A percentile compares a stretch with the other conserved stretches of the same genome.
Conservation (phyloP, 2,329 filamentous ascomycete species). For the Hypoxylon sp. region DNA sequence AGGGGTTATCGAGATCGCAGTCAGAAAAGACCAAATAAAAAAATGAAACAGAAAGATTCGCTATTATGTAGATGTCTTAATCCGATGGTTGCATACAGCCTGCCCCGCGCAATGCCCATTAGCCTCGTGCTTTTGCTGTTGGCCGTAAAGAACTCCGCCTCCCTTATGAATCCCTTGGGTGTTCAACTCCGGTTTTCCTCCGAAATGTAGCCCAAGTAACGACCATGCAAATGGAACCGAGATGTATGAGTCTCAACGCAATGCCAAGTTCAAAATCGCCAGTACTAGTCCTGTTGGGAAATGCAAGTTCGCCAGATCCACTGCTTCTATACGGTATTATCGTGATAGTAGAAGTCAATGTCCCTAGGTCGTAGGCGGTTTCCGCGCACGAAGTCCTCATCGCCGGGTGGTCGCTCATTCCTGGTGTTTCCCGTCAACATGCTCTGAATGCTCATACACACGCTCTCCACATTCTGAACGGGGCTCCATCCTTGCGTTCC, state of each 20-base stretch:
- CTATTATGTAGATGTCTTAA: constrained; percentile 23
- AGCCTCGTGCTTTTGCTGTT: constrained; percentile 18
- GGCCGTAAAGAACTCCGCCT: constrained; percentile 34
- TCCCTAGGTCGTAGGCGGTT: constrained; percentile 87
- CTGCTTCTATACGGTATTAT: constrained; percentile 76
- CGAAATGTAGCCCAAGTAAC: constrained; percentile 33
- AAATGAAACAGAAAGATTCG: constrained; percentile 10
- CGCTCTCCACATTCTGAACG: constrained; percentile 95
- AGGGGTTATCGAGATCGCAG: background rate
- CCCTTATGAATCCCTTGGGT: constrained; percentile 27
- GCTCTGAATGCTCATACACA: constrained; percentile 97
- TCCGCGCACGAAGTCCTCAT: constrained; percentile 87
- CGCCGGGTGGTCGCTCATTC: constrained; percentile 89
- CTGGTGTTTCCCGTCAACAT: constrained; percentile 97
- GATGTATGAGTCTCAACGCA: constrained; percentile 31
- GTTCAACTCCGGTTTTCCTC: constrained; percentile 36
- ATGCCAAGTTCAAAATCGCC: constrained; percentile 42
- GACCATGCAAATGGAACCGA: constrained; percentile 36
- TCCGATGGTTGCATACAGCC: constrained; percentile 23
- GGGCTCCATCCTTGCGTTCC: constrained; percentile 93
- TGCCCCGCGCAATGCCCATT: constrained; percentile 26
- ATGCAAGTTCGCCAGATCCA: constrained; percentile 19
- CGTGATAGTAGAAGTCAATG: constrained; percentile 95
- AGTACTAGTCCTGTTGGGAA: constrained; percentile 15
- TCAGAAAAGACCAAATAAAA: background rate